Evolutionary conservation across 495 filamentous ascomycete genomes (phyloP), one percentile per base, ranked within the genome.

Genomic region (Podospora tetraspora): DNA sequence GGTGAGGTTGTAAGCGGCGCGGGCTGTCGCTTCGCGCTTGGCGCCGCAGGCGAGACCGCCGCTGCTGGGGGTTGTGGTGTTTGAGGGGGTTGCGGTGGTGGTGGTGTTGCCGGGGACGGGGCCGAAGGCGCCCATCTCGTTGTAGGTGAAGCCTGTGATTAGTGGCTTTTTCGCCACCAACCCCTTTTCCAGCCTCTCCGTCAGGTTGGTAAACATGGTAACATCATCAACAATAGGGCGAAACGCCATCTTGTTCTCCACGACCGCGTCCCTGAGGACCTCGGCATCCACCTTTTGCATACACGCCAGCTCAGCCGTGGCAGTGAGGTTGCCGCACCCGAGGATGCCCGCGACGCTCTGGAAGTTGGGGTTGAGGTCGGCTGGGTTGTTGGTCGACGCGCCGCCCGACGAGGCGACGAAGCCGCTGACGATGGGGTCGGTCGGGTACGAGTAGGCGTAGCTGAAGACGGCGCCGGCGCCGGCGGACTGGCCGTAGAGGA

Each of bases 401-500:
- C 76, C 86, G n/a, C 82, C 85, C 29, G 85, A 87, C 60, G 85
- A 74, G 0, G 78, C 77, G 63, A 88, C 87, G 11, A 85, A 69
- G n/a, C 76, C 79, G n/a, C 34, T 25, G 13, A 78, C 77, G 59
- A 84, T 83, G 6, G 80, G 81, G 29, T 83, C 75, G 16, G 73
- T 34, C 4, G 70, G 67, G 68, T 78, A 81, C 12, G 81, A 81
- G 68, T 83, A 87, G 4, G 78, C 68, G 63, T 79, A 83, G 64
- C 77, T 78, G 68, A 85, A 81, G 23, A 85, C 79, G 8, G 82
- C 76, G 23, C 75, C 69, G 34, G 74, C 75, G 1, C 83, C 83
- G 10, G 83, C 82, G 43, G 79, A 83, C 69, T 86, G 81, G 27
- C 85, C 86, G 59, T 68, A 71, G 66, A 71, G 79, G 0, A 78